Base-by-base conservation (phyloP, 352 stramenopile genomes). In the Phytophthora cactorum region DNA sequence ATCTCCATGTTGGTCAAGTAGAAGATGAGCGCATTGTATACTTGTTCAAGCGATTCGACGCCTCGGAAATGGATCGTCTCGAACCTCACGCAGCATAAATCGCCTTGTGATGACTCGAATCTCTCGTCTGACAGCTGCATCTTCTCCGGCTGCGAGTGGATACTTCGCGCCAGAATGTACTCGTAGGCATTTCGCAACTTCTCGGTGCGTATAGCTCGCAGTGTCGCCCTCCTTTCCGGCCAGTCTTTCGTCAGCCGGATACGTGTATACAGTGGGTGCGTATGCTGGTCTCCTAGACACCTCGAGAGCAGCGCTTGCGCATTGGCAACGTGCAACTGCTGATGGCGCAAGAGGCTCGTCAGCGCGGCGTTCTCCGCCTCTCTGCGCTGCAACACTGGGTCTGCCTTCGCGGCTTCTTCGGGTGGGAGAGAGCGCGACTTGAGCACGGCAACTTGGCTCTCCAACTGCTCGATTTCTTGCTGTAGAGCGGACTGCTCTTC, bases 1-100 rank as follows among this genome's bases (percentile, higher is more conserved):
- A 82, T 82, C 68, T 79, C 75, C 52, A 79, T 79, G 31, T 79
- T 79, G 22, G 65, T 70, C 53, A 82, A 39, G 51, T 74, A 79
- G 53, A 74, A 77, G 25, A 76, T 66, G 25, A 82, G 52, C 12
- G 75, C 75, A 22, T 82, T 74, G 56, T 72, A 79, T 28, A 82
- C 75, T 43, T 77, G 71, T 15, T 70, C 46, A 2, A 82, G 11
- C 7, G 71, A 75, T 50, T 65, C 45, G 2, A 79, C 71, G n/a
- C 65, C 64, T 39, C 63, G 12, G 17, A 82, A 82, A 29, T 75
- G 68, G 22, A 75, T 46, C 0, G 74, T 70, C n/a, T 84, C 77
- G 25, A 77, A 82, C 12, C 71, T 34, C 3, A 77, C 52, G 36
- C 59, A 74, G 61, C 69, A 79, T 5, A 65, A 17, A 49, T 80